phyloP scores from a whole-genome alignment of 1,284 basidiomycete species.

The Cryptococcus amylolentus region DNA sequence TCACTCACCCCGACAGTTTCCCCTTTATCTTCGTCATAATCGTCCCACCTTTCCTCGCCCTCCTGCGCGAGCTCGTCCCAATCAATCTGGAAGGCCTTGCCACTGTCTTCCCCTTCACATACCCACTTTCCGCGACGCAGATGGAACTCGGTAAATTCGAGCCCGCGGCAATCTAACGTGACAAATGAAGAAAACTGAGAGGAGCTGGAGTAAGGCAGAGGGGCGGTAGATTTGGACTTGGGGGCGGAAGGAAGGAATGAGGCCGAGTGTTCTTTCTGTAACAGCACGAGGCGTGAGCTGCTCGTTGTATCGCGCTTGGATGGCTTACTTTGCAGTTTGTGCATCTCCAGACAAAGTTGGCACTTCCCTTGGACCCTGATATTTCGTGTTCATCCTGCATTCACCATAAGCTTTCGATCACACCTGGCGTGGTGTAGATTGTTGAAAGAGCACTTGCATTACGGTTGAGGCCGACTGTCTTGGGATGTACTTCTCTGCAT shows the following conservation, averaged over 20 bases:
- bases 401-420: neutral
- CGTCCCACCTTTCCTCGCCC: conserved; percentile 49
- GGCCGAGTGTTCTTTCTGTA: conserved; percentile 49
- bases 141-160: conserved; percentile 47
- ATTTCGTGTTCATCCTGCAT: conserved; percentile 45
- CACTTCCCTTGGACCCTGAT: conserved; percentile 44
- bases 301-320: neutral
- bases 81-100: conserved; percentile 42
- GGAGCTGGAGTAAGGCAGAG: conserved; percentile 29
- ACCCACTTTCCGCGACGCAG: conserved; percentile 34
- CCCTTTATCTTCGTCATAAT: conserved; percentile 47
- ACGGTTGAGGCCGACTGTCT: conserved; percentile 45
- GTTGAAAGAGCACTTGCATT: conserved; percentile 19
- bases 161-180: conserved; percentile 47
- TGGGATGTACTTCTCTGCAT: conserved; percentile 47
- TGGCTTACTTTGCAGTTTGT: conserved; percentile 45
- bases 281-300: neutral
- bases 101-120: conserved; percentile 28
- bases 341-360: conserved; percentile 49
- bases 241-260: conserved; percentile 37
- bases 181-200: conserved; percentile 35
- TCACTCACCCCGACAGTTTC: conserved; percentile 42
- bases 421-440: neutral
- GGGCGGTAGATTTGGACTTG: conserved; percentile 33
- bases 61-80: conserved; percentile 32